These are phyloP conservation scores for Blakeslea trispora DNA, from an alignment of 371 early-diverging fungal genomes.

Conservation along the genomic window DNA sequence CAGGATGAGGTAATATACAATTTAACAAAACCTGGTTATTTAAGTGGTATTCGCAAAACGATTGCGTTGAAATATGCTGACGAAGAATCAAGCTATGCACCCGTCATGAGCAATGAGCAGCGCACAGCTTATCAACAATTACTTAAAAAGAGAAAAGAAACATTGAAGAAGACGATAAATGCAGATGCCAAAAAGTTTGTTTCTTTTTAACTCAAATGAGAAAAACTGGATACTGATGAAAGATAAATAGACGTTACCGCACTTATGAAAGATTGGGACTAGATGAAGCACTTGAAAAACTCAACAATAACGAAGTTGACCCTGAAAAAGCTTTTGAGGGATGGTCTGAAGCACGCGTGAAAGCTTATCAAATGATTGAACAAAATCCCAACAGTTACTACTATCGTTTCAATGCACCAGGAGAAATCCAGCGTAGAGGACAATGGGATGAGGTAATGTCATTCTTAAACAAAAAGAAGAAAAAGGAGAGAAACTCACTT, in stretches of 20 bases:
- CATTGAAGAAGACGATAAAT: conserved; percentile 73
- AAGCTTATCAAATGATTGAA: conserved; percentile 85
- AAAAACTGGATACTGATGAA: not conserved
- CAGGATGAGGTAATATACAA: conserved; percentile 74
- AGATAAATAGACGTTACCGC: conserved; percentile 58
- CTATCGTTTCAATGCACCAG: conserved; percentile 94
- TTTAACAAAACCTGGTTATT: conserved; percentile 69
- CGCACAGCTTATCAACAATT: conserved; percentile 79
- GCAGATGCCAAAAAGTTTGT: conserved; percentile 72
- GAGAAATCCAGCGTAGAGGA: conserved; percentile 87
- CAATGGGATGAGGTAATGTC: conserved; percentile 73
- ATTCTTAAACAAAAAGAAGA: too few relatives aligned
- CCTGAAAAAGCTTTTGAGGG: conserved; percentile 85
- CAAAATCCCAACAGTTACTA: conserved; percentile 93
- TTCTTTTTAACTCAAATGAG: not conserved
- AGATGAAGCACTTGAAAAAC: conserved; percentile 86
- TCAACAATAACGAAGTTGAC: conserved; percentile 67
- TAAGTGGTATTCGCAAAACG: conserved; percentile 64
- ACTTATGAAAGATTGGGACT: conserved; percentile 74
- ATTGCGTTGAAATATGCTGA: conserved; percentile 62
- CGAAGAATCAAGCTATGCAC: conserved; percentile 35
- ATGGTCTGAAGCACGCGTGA: conserved; percentile 90
- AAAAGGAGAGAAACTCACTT: too few relatives aligned
- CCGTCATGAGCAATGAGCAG: conserved; percentile 73
- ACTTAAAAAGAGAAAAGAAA: conserved; percentile 73